Conservation (phyloP, 140 eudicot species). For the Flaveria floridana region DNA sequence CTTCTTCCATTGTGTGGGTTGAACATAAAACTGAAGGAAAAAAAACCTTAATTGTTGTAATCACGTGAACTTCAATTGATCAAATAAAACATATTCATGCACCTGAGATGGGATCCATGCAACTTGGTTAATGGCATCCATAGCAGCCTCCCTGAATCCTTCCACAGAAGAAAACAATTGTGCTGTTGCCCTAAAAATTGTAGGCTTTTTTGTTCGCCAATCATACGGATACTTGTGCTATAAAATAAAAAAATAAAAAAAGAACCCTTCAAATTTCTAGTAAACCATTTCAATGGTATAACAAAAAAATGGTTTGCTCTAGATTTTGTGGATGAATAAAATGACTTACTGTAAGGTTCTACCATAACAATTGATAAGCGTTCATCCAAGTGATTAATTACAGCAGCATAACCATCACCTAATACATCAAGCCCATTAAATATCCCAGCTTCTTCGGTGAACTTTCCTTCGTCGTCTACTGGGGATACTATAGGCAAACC, state of each 20-base stretch:
- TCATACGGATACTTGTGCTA: slow-evolving; percentile 98
- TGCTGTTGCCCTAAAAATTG: slow-evolving; percentile 97
- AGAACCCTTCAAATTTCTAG: background rate
- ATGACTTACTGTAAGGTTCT: slow-evolving; percentile 91
- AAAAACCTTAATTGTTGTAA: no score
- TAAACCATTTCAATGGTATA: background rate
- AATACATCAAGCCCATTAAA: slow-evolving; percentile 89
- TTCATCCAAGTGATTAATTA: slow-evolving; percentile 70
- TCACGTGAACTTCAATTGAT: background rate
- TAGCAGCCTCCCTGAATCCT: slow-evolving; percentile 84
- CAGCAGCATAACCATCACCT: slow-evolving; percentile 89
- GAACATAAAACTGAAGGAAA: no score
- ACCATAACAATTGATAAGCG: slow-evolving; percentile 64
- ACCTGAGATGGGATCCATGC: slow-evolving; percentile 93
- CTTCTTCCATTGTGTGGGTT: no score
- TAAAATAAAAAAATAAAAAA: slow-evolving; percentile 19
- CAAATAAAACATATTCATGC: slow-evolving; percentile 1
- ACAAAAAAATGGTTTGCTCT: background rate
- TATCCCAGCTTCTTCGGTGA: slow-evolving; percentile 85
- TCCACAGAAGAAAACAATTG: slow-evolving; percentile 99
- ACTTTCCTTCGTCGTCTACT: slow-evolving; percentile 87
- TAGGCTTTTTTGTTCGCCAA: slow-evolving; percentile 99
- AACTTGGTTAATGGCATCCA: slow-evolving; percentile 85
- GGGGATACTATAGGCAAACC: slow-evolving; percentile 81
- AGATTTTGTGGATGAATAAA: slow-evolving; percentile 12